Conservation (phyloP, 169 alveolate genomes). For the Besnoitia besnoiti region DNA sequence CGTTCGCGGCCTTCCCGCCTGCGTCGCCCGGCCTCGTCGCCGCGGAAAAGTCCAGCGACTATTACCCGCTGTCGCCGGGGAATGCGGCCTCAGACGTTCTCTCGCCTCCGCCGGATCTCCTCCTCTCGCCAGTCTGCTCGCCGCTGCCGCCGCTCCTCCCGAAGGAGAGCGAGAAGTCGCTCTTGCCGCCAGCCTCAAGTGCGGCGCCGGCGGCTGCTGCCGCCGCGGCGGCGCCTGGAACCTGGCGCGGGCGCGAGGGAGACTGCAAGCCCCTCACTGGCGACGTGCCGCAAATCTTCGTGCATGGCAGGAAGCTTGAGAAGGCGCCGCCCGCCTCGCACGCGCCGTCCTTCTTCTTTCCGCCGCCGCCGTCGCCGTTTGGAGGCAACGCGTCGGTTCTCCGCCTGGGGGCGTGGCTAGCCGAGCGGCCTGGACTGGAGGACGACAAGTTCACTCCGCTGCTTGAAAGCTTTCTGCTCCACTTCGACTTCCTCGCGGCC, state of each 20-base stretch:
- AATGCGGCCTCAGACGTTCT: not conserved
- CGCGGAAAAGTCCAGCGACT: not conserved
- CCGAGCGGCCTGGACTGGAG: slow-evolving; percentile 18
- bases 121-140: not conserved
- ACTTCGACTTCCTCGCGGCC: slow-evolving; percentile 39
- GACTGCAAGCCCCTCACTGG: too few relatives aligned
- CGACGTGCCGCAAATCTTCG: not conserved
- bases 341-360: not conserved
- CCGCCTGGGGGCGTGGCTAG: slow-evolving; percentile 30
- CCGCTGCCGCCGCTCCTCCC: not conserved
- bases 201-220: not conserved
- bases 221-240: not conserved
- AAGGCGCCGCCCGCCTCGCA: too few relatives aligned
- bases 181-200: not conserved
- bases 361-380: slow-evolving; percentile 32
- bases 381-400: not conserved
- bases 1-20: not conserved
- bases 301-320: not conserved
- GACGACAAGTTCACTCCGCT: slow-evolving; percentile 6
- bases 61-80: not conserved
- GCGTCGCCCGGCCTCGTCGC: too few relatives aligned
- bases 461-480: slow-evolving; percentile 20
- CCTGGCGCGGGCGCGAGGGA: not conserved
- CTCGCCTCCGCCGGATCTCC: not conserved
- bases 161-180: slow-evolving; percentile 19